Percentiles rank a stretch among this genome's conserved stretches.
Evolutionary conservation across 2,329 filamentous ascomycete species (phyloP).

Genomic region (Scedosporium dehoogii): DNA sequence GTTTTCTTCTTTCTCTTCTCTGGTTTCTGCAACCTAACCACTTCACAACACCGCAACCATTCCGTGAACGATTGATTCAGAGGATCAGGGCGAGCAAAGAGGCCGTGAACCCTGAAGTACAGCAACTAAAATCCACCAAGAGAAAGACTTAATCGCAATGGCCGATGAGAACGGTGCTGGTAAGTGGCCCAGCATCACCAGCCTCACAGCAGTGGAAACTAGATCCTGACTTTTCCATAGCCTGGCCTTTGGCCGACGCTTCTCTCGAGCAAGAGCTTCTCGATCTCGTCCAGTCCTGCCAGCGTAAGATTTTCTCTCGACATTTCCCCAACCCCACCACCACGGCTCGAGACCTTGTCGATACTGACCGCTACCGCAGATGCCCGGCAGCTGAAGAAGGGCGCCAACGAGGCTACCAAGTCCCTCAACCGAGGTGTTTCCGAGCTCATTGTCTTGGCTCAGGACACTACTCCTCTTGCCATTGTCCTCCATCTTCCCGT

Average conservation of each 20-base stretch:
- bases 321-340: background rate
- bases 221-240: constrained; percentile 16
- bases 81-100: constrained; percentile 6
- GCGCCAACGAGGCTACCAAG: constrained; percentile 80
- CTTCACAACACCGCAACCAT: background rate
- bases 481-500: constrained; percentile 86
- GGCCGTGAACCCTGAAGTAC: constrained; percentile 7
- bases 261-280: constrained; percentile 73
- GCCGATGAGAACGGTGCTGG: constrained; percentile 7
- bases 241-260: constrained; percentile 64
- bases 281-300: constrained; percentile 65
- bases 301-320: constrained; percentile 26
- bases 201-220: background rate
- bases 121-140: background rate
- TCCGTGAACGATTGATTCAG: background rate
- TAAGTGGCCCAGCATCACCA: background rate
- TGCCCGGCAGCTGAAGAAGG: constrained; percentile 76
- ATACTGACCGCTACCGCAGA: constrained; percentile 19
- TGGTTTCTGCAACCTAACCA: background rate
- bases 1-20: background rate
- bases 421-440: constrained; percentile 82
- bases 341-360: background rate
- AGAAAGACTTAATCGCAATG: background rate
- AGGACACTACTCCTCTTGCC: constrained; percentile 77
- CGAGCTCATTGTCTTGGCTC: constrained; percentile 82